phyloP scores from a whole-genome alignment of 768 basidiomycete genomes.

The Tricholoma saponaceum region DNA sequence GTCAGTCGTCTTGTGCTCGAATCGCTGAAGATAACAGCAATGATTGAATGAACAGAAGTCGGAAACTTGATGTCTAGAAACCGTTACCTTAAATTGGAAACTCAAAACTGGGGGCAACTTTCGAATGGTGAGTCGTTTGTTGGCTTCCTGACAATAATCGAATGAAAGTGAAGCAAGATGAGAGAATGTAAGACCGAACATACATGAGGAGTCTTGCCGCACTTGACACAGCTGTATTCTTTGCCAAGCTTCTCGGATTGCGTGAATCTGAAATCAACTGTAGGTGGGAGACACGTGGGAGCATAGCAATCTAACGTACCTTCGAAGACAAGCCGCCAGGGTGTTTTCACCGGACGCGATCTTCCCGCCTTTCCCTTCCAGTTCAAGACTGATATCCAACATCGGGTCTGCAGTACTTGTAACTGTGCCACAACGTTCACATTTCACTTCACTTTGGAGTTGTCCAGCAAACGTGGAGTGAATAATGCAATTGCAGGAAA shows the following conservation, averaged over 20 bases:
- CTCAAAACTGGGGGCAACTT: slow-evolving; percentile 87
- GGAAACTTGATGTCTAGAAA: background rate
- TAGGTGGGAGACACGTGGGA: slow-evolving; percentile 4
- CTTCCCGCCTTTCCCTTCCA: slow-evolving; percentile 54
- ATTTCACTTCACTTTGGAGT: slow-evolving; percentile 85
- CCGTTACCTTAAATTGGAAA: slow-evolving; percentile 87
- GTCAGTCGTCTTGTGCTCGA: slow-evolving; percentile 80
- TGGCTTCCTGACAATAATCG: slow-evolving; percentile 53
- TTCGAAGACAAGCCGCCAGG: slow-evolving; percentile 68
- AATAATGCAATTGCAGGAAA: slow-evolving; percentile 86
- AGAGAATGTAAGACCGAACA: slow-evolving; percentile 16
- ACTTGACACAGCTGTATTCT: slow-evolving; percentile 82
- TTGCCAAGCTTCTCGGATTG: slow-evolving; percentile 83
- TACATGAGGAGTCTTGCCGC: slow-evolving; percentile 65
- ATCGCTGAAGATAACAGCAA: slow-evolving; percentile 53
- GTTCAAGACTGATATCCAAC: slow-evolving; percentile 85
- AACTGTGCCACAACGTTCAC: slow-evolving; percentile 76
- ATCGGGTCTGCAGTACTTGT: slow-evolving; percentile 85
- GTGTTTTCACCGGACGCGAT: slow-evolving; percentile 51
- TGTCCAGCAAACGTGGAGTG: slow-evolving; percentile 88
- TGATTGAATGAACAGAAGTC: background rate
- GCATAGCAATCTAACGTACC: slow-evolving; percentile 35
- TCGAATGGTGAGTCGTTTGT: slow-evolving; percentile 79
- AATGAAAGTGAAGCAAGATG: background rate
- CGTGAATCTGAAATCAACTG: slow-evolving; percentile 56